Evolutionary conservation across 208 protist species (phyloP), one percentile per base, ranked within the genome.

Genomic region (Paratrypanosoma confusum): DNA sequence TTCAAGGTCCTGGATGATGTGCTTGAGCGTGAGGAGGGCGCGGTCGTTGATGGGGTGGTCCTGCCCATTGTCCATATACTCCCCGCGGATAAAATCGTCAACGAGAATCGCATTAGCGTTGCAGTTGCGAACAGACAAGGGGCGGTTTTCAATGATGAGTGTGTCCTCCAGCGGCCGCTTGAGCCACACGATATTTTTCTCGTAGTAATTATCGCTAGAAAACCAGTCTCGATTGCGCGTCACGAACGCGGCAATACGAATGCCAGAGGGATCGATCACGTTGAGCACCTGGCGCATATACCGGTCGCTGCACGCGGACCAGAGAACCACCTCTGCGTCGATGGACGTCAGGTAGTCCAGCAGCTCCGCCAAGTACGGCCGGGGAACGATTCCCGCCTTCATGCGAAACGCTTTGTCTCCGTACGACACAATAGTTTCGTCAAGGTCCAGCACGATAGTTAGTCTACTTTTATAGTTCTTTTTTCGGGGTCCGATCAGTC

Each of bases 371-470:
- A 89, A 50, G 55, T 92, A 81, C 10, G 83, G 83, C 6, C 83
- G 62, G 3, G 73, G 52, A 13, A 92, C 71, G 20, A 92, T 51
- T 6, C 79, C 79, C 4, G 83, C 83, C 51, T 81, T 79, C 46
- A 89, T 69, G 18, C 78, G 83, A 45, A 84, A 92, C 0, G 83
- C 83, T 64, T 92, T 92, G 53, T 92, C 83, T 18, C 83, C 79
- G 44, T 84, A 92, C n/a, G 83, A 92, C 1, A 92, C 38, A 36
- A 92, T 70, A 14, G 76, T 92, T 56, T 92, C 83, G 48, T 92
- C 83, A n/a, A 92, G 67, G 43, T 92, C 83, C 14, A 92, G 54
- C 13, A 92, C 76, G 8, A 92, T 54, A 6, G 83, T 92, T 0
- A 92, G 63, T 4, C 83, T 75, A 43, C 79, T 87, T 36, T 57